Evolutionary conservation across 2,329 filamentous ascomycete genomes (phyloP).

Genomic region (Alternaria solani): DNA sequence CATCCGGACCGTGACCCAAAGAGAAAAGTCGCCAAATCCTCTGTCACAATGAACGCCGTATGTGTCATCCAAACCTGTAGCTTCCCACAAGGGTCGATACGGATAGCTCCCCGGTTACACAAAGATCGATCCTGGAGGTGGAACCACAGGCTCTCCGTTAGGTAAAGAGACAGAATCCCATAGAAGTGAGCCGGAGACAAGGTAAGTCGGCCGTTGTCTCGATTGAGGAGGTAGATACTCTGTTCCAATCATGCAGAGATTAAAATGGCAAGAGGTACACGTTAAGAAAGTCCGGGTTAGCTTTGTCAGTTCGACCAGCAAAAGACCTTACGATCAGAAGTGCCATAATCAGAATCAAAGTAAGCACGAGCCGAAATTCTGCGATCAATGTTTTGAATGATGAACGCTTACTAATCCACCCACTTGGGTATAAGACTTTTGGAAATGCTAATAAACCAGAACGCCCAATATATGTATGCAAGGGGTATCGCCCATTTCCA

Average conservation of each 20-base stretch:
- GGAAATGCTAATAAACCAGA: constrained; percentile 7
- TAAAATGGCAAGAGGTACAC: not conserved
- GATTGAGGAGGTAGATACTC: not conserved
- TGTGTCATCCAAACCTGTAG: not conserved
- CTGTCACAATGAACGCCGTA: not conserved
- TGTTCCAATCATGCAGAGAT: not conserved
- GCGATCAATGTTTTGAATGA: not conserved
- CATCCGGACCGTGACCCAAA: not conserved
- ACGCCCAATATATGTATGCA: constrained; percentile 25
- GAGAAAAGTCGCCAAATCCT: not conserved
- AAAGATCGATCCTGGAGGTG: not conserved
- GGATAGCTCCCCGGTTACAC: not conserved
- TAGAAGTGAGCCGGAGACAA: not conserved
- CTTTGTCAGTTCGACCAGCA: not conserved
- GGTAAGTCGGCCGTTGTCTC: not conserved
- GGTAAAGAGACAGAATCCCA: too few relatives aligned
- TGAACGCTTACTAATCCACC: not conserved
- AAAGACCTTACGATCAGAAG: not conserved
- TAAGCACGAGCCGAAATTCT: not conserved
- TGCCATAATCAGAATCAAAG: not conserved
- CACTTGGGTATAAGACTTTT: not conserved
- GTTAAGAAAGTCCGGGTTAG: not conserved
- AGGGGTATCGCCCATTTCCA: constrained; percentile 24
- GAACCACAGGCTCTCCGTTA: not conserved
- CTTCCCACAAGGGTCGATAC: not conserved